phyloP scores from a whole-genome alignment of 2,329 filamentous ascomycete genomes.

The Periglandula ipomoeae region DNA sequence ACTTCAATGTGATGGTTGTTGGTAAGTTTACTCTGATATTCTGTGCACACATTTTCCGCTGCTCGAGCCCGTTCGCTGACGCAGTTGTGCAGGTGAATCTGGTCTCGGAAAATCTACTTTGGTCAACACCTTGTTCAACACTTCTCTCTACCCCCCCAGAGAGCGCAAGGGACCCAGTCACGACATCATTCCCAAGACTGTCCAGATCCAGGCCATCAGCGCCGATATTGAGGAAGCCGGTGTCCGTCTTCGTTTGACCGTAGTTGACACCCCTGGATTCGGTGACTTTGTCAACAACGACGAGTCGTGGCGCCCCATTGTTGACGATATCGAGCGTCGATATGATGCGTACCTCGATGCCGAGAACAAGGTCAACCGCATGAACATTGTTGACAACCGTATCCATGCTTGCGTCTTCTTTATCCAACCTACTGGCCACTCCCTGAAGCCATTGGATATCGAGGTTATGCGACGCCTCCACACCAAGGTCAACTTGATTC shows the following conservation, averaged over 20 bases:
- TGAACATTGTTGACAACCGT: slow-evolving; percentile 99
- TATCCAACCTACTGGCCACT: slow-evolving; percentile 97
- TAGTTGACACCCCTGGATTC: slow-evolving; percentile 96
- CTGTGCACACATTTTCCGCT: neutral
- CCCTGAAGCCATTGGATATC: slow-evolving; percentile 94
- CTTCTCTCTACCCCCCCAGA: slow-evolving; percentile 95
- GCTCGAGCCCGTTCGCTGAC: neutral
- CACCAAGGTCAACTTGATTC: slow-evolving; percentile 99
- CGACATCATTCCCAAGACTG: slow-evolving; percentile 97
- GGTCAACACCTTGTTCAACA: slow-evolving; percentile 99
- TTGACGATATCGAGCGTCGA: slow-evolving; percentile 98
- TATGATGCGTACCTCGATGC: slow-evolving; percentile 98
- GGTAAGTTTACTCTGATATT: slow-evolving; percentile 51
- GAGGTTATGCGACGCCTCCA: slow-evolving; percentile 99
- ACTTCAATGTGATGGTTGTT: slow-evolving; percentile 99
- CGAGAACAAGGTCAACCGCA: slow-evolving; percentile 99
- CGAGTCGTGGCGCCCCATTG: slow-evolving; percentile 97
- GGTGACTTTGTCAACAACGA: slow-evolving; percentile 99
- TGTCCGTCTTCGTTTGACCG: slow-evolving; percentile 88
- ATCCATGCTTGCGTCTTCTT: slow-evolving; percentile 99
- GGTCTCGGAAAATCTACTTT: slow-evolving; percentile 98
- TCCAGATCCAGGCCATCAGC: slow-evolving; percentile 89
- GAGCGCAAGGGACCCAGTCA: slow-evolving; percentile 96
- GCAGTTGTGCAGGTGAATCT: slow-evolving; percentile 70
- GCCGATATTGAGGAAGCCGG: slow-evolving; percentile 98